These are phyloP conservation scores for Fusarium sp. DNA, from an alignment of 2,329 filamentous ascomycete species.

Conservation along the genomic window DNA sequence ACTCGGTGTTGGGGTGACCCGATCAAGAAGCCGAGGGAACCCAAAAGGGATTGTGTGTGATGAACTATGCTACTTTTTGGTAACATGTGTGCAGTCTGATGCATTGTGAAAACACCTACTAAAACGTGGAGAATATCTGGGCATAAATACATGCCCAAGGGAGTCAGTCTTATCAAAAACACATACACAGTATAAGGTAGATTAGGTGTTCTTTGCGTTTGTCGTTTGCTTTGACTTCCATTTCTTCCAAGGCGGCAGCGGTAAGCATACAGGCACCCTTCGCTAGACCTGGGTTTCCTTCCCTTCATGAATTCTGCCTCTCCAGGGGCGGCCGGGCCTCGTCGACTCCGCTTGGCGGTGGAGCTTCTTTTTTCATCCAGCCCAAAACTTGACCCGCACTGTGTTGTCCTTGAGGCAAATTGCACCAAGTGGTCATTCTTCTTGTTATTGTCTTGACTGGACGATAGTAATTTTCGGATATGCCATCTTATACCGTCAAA, in stretches of 20 bases:
- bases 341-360: constrained; percentile 21
- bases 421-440: constrained; percentile 19
- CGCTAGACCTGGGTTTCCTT: background rate
- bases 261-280: background rate
- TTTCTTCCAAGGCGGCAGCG: background rate
- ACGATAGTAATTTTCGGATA: constrained; percentile 12
- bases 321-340: constrained; percentile 24
- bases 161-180: background rate
- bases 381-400: constrained; percentile 23
- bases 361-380: constrained; percentile 1
- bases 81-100: background rate
- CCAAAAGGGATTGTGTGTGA: constrained; percentile 16
- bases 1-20: constrained; percentile 12
- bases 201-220: background rate
- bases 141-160: background rate
- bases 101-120: background rate
- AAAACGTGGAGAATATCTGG: background rate
- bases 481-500: constrained; percentile 18
- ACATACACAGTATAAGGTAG: background rate
- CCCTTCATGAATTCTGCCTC: constrained; percentile 14
- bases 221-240: background rate
- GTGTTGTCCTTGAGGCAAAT: constrained; percentile 32
- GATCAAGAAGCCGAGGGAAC: constrained; percentile 29
- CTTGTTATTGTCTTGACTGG: constrained; percentile 17
- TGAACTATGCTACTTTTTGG: constrained; percentile 7